Base-by-base conservation (phyloP, 768 basidiomycete species). In the Psilocybe cubensis region DNA sequence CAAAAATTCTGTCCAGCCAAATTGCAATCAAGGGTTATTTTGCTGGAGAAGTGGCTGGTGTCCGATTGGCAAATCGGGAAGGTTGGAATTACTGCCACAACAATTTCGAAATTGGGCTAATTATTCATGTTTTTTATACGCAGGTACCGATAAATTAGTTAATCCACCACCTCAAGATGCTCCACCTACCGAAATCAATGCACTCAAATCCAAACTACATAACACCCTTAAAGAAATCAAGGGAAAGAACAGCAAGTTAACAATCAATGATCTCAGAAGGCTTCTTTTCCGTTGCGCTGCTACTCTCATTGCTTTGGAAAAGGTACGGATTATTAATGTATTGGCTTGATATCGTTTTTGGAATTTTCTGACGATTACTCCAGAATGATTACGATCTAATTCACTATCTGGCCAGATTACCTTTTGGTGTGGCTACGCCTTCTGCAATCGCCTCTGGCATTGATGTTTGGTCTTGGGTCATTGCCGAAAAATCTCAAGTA, bases 381-480 rank as follows among this genome's bases (percentile, higher is more conserved):
- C 24, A 96, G 94, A 88, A 86, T 67, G 93, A 98, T 57, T 83
- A 90, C 66, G 90, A 91, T 21, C 77, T 98, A 12, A 75, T 98
- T 9, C 90, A 92, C 72, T 89, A 94, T 69, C 77, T 98, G 23
- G 95, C 98, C 7, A 79, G 82, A 29, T 72, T 98, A 17, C 97
- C 97, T 0, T 92, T 98, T 64, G 89, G 91, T 54, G 88, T 92
- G 2, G 93, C 93, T 60, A 95, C 91, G 1, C 93, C 95, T 1
- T 77, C 91, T 3, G 86, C 94, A 1, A 85, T 98, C 55, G 83
- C 92, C 14, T 85, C 92, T 1, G 96, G 93, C 0, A 88, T 95
- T 41, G 95, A 98, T 67, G 89, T 90, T 9, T 98, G 97, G 97
- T 94, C 91, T 3, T 98, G 96, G 96, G 82, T 97, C 0, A 89